Percentiles rank a stretch among this genome's conserved stretches.
Evolutionary conservation across 2,329 filamentous ascomycete genomes (phyloP).

Genomic region (Calonectria hongkongensis): DNA sequence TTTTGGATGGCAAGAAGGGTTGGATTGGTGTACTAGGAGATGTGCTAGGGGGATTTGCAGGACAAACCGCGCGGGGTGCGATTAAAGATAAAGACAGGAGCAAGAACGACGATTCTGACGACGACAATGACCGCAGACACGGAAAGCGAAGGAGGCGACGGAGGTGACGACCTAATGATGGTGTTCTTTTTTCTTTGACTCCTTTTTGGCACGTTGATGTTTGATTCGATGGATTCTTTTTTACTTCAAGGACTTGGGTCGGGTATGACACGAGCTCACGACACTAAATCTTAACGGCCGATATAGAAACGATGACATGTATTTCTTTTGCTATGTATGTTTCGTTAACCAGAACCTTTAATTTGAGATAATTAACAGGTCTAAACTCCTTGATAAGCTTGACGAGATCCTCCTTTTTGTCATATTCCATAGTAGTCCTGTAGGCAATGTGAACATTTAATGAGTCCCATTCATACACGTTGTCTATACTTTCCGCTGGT

Average conservation of each 20-base stretch:
- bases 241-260: constrained; percentile 39
- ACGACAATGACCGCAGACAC: constrained; percentile 41
- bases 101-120: constrained; percentile 21
- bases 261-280: constrained; percentile 50
- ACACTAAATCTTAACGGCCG: constrained; percentile 52
- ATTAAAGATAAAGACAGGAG: constrained; percentile 43
- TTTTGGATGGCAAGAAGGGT: constrained; percentile 56
- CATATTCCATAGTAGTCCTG: background rate
- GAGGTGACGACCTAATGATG: constrained; percentile 53
- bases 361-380: background rate
- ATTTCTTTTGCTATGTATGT: constrained; percentile 12
- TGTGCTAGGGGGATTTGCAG: constrained; percentile 54
- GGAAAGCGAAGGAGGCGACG: constrained; percentile 40
- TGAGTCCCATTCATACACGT: constrained; percentile 23
- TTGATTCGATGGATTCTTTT: constrained; percentile 45
- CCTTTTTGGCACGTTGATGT: constrained; percentile 38
- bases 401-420: constrained; percentile 5
- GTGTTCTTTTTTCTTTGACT: constrained; percentile 36
- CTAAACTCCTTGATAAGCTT: background rate
- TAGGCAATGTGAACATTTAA: constrained; percentile 8
- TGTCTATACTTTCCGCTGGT: constrained; percentile 33
- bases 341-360: background rate
- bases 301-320: constrained; percentile 51
- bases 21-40: constrained; percentile 58
- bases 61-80: constrained; percentile 31